Evolutionary conservation across 2,329 filamentous ascomycete species (phyloP), one percentile per base, ranked within the genome.

Genomic region (Amauroascus verrucosus): DNA sequence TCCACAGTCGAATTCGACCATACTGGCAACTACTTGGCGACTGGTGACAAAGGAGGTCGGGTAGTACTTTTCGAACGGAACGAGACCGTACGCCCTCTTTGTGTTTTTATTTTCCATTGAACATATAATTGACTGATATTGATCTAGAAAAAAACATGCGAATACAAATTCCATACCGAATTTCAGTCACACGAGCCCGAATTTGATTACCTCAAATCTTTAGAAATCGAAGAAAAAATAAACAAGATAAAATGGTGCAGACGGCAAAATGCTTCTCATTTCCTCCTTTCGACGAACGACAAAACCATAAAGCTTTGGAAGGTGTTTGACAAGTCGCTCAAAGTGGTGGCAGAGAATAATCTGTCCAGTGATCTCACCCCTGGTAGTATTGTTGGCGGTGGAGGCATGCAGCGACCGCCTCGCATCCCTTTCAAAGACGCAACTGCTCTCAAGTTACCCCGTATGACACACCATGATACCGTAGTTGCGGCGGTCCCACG

Each of bases 221-320:
- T 98, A 63, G 93, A 98, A 74, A 98, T 98, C 67, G 93, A 98
- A 79, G 93, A 98, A 74, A 98, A 98, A 77, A 98, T 98, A 80
- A 98, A 98, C 80, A 98, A 98, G 79, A 98, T 98, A 76, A 98
- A 97, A 73, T 98, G 93, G 93, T 98, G 93, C 72, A 84, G 86
- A 67, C 85, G 93, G 73, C 91, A 97, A 74, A 98, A 98, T 77
- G 87, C 91, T 57, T 97, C 93, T 53, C 93, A 98, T 75, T 98
- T 95, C 72, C 82, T 98, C 50, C 82, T 98, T 54, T 97, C 93
- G 41, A 98, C 93, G 63, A 98, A 98, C 70, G 93, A 98, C 77
- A 98, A 98, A 78, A 98, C 93, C 40, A 98, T 98, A 80, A 98
- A 98, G 77, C 78, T 98, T 62, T 98, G 93, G 93, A 98, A 98